Evolutionary conservation across 805 yeast genomes (phyloP).

Genomic region (Candida gorgasii): DNA sequence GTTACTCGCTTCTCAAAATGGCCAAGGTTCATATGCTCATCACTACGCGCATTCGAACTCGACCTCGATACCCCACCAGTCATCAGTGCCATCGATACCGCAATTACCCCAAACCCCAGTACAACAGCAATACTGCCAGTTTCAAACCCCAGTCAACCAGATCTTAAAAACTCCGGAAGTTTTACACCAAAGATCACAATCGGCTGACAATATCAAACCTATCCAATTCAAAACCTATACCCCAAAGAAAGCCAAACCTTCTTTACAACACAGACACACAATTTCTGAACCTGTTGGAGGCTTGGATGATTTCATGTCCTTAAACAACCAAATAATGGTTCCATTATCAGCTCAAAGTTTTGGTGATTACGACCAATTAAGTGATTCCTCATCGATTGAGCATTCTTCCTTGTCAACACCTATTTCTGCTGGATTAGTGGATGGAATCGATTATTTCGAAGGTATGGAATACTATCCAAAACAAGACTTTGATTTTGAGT

Average conservation of each 20-base stretch:
- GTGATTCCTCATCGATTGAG: conserved; percentile 6
- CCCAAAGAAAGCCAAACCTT: conserved; percentile 16
- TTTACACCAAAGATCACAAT: conserved; percentile 28
- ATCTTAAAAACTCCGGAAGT: conserved; percentile 15
- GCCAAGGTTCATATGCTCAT: conserved; percentile 1
- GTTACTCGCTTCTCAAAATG: no score
- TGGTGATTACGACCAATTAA: conserved; percentile 10
- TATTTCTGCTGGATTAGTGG: conserved; percentile 8
- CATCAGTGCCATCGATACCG: not conserved
- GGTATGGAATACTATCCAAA: conserved; percentile 2
- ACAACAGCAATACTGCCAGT: conserved; percentile 24
- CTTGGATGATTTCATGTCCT: conserved; percentile 31
- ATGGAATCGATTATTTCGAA: conserved; percentile 11
- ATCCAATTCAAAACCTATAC: conserved; percentile 21
- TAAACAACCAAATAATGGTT: conserved; percentile 24
- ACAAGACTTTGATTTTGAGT: conserved; percentile 6
- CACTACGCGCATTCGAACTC: not conserved
- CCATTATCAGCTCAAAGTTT: conserved; percentile 7
- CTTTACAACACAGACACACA: conserved; percentile 23
- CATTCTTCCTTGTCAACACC: conserved; percentile 11
- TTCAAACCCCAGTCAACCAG: conserved; percentile 23
- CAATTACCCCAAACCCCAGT: conserved; percentile 20
- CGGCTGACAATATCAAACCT: conserved; percentile 21
- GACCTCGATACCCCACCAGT: conserved; percentile 1
- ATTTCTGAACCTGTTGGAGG: conserved; percentile 25